Percentiles rank a stretch among this genome's conserved stretches.
Evolutionary conservation across 257 asterid species (phyloP).

Genomic region (Fraxinus anomala): DNA sequence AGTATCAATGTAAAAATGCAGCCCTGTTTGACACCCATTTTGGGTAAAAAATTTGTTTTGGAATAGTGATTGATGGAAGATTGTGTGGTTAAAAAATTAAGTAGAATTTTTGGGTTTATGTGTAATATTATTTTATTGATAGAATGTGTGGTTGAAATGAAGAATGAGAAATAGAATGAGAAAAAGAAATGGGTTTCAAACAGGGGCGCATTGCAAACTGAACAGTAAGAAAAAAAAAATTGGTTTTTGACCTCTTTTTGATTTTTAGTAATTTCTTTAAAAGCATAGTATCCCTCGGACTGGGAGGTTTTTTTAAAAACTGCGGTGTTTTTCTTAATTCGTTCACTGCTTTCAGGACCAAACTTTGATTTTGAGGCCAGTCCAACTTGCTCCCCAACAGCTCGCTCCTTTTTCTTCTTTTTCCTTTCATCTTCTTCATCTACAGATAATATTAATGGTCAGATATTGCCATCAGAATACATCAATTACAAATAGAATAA

Average conservation of each 20-base stretch:
- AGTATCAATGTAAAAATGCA: not conserved
- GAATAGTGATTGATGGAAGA: no score
- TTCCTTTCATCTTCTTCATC: slow-evolving; percentile 86
- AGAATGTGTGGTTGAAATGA: no score
- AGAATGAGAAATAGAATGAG: no score
- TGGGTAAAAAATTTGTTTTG: no score
- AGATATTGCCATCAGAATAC: slow-evolving; percentile 19
- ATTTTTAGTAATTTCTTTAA: slow-evolving; percentile 50
- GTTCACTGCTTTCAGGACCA: slow-evolving; percentile 55
- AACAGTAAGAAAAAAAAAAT: not conserved
- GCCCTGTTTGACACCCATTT: no score
- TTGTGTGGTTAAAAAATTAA: no score
- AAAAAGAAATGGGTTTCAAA: no score
- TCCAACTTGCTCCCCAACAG: slow-evolving; percentile 54
- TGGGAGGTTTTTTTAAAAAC: slow-evolving; percentile 51
- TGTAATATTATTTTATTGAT: no score
- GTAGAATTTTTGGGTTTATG: no score
- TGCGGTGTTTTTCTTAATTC: slow-evolving; percentile 50
- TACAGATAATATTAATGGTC: slow-evolving; percentile 36
- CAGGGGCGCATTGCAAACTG: not conserved
- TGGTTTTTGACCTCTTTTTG: slow-evolving; percentile 55
- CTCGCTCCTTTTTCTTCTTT: slow-evolving; percentile 72
- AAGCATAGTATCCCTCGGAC: slow-evolving; percentile 45
- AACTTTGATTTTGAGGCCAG: slow-evolving; percentile 47
- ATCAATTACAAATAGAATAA: not conserved